These are phyloP conservation scores for Mycothermus thermophilus DNA, from an alignment of 495 filamentous ascomycete genomes.

Conservation along the genomic window DNA sequence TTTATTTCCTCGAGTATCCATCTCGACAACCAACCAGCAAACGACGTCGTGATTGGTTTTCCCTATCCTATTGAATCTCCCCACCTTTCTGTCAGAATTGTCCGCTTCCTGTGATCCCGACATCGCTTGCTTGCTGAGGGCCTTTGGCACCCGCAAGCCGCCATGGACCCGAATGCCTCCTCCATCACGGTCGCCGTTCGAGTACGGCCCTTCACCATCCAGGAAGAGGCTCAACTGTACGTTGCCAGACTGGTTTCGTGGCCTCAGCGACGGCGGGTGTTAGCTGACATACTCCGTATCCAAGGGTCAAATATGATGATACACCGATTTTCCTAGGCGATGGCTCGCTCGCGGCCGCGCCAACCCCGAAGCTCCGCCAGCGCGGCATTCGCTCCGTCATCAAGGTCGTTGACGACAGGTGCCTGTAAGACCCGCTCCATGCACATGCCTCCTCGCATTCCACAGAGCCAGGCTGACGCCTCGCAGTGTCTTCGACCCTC, in stretches of 20 bases:
- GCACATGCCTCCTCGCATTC: too few species aligned
- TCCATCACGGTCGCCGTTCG: constrained; percentile 63
- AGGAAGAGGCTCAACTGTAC: constrained; percentile 54
- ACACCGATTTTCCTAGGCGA: constrained; percentile 86
- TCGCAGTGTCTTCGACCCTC: constrained; percentile 88
- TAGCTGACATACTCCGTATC: constrained; percentile 9
- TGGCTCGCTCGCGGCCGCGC: constrained; percentile 74
- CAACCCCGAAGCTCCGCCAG: constrained; percentile 68
- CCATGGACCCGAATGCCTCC: constrained; percentile 27
- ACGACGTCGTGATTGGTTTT: background rate
- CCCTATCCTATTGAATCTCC: background rate
- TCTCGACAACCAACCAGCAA: constrained; percentile 6
- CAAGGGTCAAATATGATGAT: constrained; percentile 72
- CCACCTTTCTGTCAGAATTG: too few species aligned
- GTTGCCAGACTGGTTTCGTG: constrained; percentile 11
- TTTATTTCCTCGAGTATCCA: constrained; percentile 3
- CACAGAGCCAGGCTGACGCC: constrained; percentile 2
- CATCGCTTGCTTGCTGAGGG: background rate
- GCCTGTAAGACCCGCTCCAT: constrained; percentile 53
- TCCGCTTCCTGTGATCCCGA: too few species aligned
- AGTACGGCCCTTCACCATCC: constrained; percentile 85
- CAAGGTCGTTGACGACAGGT: constrained; percentile 91
- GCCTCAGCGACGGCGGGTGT: too few species aligned
- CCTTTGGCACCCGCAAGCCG: constrained; percentile 14
- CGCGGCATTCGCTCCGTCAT: constrained; percentile 84